Base-by-base conservation (phyloP, 805 yeast species). In the Lipomyces sp. region DNA sequence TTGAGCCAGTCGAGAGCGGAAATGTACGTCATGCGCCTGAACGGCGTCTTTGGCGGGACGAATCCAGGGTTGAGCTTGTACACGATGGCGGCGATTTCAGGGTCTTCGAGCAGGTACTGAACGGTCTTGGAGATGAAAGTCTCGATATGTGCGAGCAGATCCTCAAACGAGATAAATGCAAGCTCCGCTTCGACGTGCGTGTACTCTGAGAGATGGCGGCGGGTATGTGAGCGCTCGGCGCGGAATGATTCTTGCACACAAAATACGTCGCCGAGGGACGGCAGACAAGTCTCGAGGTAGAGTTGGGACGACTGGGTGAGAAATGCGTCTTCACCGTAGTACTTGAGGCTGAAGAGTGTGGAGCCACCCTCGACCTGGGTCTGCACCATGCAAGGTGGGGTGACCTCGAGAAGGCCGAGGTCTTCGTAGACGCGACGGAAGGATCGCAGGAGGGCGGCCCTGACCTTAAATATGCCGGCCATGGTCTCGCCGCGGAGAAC, bases 361-460 rank as follows among this genome's bases (percentile, higher is more conserved):
- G 97, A 86, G 47, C 99, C 99, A 69, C 99, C 98, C 74, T 93
- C 99, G 53, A 93, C 99, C 76, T 93, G 98, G 35, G 96, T 90
- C 74, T 93, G 98, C 49, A 93, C 99, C 98, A 93, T 93, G 73
- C 98, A 90, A 65, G 99, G 99, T 40, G 98, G 97, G 35, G 98
- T 93, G 53, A 95, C 96, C 76, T 93, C 99, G 29, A 81, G 73
- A 45, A 90, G 65, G 31, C 80, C 78, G 72, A 84, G 87, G 65
- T 87, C 93, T 22, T 68, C 74, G 67, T 78, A 91, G 52, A 84
- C 84, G 60, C 81, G 77, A 74, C 99, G 82, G 61, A 93, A 70
- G 35, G 93, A 72, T 45, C 74, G 74, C 63, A 93, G 72, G 49
- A 89, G 77, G 34, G 81, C 74, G 35, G 96, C 93, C 71, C 99